These are phyloP conservation scores for Eucalyptus caleyi DNA, from an alignment of 345 rosid genomes.

Conservation along the genomic window DNA sequence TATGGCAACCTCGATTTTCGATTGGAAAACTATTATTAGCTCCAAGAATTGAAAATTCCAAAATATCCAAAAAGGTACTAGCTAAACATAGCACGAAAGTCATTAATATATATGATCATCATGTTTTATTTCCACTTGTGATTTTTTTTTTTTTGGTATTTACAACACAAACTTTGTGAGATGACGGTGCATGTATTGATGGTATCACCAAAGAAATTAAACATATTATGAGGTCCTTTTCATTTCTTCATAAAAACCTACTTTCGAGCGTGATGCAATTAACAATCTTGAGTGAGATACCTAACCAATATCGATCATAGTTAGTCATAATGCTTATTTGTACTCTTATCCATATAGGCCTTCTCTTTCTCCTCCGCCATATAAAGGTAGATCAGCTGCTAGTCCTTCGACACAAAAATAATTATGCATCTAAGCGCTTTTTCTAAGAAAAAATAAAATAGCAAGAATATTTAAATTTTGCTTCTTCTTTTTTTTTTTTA, in stretches of 20 bases:
- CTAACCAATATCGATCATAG: background rate
- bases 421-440: too few relatives aligned
- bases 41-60: too few relatives aligned
- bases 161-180: background rate
- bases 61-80: background rate
- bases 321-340: background rate
- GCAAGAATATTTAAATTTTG: too few relatives aligned
- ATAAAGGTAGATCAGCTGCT: too few relatives aligned
- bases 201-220: background rate
- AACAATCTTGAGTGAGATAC: background rate
- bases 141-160: too few relatives aligned
- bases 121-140: background rate
- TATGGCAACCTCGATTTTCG: too few relatives aligned
- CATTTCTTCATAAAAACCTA: background rate
- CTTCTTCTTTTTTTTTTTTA: too few relatives aligned
- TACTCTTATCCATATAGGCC: background rate
- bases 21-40: too few relatives aligned
- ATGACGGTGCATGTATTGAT: background rate
- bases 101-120: background rate
- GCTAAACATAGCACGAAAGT: background rate
- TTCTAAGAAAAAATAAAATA: too few relatives aligned
- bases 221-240: background rate
- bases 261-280: background rate
- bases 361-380: background rate
- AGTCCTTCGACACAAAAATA: too few relatives aligned